phyloP scores from a whole-genome alignment of 305 asterid species.

The Solanum hybrid region DNA sequence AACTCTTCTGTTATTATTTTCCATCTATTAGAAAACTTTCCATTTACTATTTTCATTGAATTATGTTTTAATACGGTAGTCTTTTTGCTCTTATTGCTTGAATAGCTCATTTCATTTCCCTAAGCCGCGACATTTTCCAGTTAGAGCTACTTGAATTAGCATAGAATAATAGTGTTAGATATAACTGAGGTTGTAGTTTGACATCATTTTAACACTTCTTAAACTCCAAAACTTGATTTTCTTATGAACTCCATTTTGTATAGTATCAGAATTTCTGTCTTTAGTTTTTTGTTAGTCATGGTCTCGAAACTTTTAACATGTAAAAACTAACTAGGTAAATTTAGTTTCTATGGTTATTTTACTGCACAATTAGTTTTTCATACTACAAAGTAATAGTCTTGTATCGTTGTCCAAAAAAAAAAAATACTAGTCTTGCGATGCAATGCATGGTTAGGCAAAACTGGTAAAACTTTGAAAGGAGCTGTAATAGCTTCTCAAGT shows the following conservation, averaged over 20 bases:
- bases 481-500: conserved; percentile 22
- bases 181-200: neutral
- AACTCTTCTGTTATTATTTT: neutral
- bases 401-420: neutral
- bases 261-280: neutral
- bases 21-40: neutral
- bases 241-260: neutral
- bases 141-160: neutral
- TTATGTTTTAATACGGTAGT: neutral
- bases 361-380: neutral
- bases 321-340: neutral
- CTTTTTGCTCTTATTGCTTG: neutral
- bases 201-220: neutral
- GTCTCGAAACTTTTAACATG: neutral
- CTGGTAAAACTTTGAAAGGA: conserved; percentile 91
- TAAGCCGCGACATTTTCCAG: neutral
- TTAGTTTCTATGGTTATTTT: neutral
- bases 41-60: neutral
- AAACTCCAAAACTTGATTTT: neutral
- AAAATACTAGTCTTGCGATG: conserved; percentile 3
- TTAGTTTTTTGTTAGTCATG: neutral
- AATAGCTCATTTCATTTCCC: neutral
- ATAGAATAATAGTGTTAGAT: neutral
- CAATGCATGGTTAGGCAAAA: conserved; percentile 47
- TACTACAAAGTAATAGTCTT: conserved; percentile 6